Conservation (phyloP, 148 eudicot species). For the Beta vulgaris region DNA sequence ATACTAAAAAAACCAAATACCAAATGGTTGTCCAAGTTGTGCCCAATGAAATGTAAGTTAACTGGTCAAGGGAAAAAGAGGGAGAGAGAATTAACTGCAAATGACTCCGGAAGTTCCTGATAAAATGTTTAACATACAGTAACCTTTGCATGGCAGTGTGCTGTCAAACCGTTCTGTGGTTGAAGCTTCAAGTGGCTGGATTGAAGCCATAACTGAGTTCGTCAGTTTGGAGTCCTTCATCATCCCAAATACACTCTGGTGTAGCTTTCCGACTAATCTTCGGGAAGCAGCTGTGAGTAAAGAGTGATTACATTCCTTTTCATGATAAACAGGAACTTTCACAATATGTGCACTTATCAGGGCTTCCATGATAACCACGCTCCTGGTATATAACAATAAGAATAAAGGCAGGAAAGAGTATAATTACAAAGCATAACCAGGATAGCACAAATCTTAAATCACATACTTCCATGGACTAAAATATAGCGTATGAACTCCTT, state of each 20-base stretch:
- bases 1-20: background rate
- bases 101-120: background rate
- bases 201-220: constrained; percentile 47
- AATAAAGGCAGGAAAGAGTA: background rate
- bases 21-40: background rate
- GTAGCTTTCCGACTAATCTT: constrained; percentile 28
- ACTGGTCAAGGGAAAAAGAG: background rate
- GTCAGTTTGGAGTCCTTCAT: constrained; percentile 38
- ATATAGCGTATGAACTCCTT: background rate
- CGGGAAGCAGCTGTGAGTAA: constrained; percentile 27
- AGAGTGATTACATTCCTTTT: constrained; percentile 26
- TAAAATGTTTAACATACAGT: background rate
- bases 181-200: constrained; percentile 50
- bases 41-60: background rate
- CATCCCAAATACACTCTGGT: constrained; percentile 33
- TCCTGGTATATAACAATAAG: background rate
- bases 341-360: constrained; percentile 44
- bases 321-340: constrained; percentile 28
- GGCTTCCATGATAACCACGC: constrained; percentile 42
- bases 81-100: background rate
- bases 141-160: constrained; percentile 80
- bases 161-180: constrained; percentile 48
- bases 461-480: background rate
- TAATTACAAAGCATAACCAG: background rate
- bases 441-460: background rate